Conservation (phyloP, 495 filamentous ascomycete species). For the Xylaria curta region DNA sequence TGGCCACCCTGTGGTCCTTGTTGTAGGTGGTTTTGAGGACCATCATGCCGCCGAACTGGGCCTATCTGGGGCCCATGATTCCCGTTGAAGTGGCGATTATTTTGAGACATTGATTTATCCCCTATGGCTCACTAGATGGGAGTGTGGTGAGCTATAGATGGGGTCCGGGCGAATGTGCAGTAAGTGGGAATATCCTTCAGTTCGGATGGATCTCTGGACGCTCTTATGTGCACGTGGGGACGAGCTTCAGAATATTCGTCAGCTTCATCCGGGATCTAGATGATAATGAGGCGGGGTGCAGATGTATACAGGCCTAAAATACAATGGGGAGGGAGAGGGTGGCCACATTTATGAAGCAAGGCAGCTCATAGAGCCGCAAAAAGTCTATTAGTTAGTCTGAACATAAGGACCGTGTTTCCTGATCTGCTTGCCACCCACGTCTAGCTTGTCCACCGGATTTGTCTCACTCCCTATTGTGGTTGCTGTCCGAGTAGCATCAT, state of each 20-base stretch:
- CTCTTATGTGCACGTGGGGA: neutral
- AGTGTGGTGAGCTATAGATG: neutral
- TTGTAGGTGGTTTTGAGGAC: neutral
- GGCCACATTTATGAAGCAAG: neutral
- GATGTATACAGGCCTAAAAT: neutral
- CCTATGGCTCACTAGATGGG: neutral
- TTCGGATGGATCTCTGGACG: neutral
- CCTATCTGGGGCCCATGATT: conserved; percentile 12
- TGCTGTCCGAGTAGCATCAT: neutral
- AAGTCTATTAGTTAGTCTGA: neutral
- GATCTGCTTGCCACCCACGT: neutral
- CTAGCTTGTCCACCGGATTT: neutral
- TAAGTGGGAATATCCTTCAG: neutral
- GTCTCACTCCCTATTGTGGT: neutral
- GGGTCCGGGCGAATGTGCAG: conserved; percentile 3
- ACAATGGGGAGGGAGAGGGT: neutral
- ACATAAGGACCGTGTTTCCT: neutral
- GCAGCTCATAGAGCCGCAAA: conserved; percentile 7
- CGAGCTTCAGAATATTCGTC: neutral
- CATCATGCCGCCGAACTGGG: neutral
- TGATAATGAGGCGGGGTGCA: neutral
- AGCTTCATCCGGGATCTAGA: neutral
- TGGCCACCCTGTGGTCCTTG: conserved; percentile 12
- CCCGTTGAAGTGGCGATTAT: conserved; percentile 10
- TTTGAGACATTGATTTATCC: conserved; percentile 2